Evolutionary conservation across 805 yeast genomes (phyloP).

Genomic region (Ogataea henricii): DNA sequence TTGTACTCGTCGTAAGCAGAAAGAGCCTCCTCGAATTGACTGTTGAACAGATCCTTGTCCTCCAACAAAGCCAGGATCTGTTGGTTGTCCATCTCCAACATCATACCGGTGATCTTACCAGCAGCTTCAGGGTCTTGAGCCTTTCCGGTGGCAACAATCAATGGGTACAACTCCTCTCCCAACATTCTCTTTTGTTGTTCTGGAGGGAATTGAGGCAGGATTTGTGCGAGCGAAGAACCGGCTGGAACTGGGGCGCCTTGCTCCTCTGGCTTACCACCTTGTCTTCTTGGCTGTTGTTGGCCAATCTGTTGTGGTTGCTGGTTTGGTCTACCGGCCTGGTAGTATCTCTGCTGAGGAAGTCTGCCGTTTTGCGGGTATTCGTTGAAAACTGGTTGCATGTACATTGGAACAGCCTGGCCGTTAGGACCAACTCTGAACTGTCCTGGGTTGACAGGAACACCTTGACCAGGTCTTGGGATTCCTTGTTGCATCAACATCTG

Average conservation of each 20-base stretch:
- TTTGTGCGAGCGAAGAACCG: constrained; percentile 53
- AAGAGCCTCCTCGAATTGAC: constrained; percentile 91
- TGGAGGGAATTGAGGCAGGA: constrained; percentile 66
- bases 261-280: constrained; percentile 31
- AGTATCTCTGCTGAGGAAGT: constrained; percentile 43
- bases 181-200: constrained; percentile 96
- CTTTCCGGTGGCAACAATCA: constrained; percentile 82
- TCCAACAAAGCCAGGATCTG: constrained; percentile 88
- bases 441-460: constrained; percentile 52
- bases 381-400: constrained; percentile 80
- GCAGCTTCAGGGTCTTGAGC: constrained; percentile 93
- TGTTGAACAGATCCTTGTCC: constrained; percentile 85
- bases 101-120: constrained; percentile 98
- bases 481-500: constrained; percentile 71
- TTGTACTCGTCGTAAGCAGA: constrained; percentile 92
- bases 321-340: constrained; percentile 43
- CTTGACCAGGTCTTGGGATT: constrained; percentile 63
- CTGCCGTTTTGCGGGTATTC: constrained; percentile 65
- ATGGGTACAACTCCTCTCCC: constrained; percentile 96
- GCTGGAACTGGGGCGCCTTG: constrained; percentile 29
- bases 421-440: constrained; percentile 76
- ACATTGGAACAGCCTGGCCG: constrained; percentile 81
- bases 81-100: constrained; percentile 89
- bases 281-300: constrained; percentile 26
- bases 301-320: constrained; percentile 22